Evolutionary conservation across 371 early-diverging fungal species (phyloP).

Genomic region (Saksenaea vasiformis): DNA sequence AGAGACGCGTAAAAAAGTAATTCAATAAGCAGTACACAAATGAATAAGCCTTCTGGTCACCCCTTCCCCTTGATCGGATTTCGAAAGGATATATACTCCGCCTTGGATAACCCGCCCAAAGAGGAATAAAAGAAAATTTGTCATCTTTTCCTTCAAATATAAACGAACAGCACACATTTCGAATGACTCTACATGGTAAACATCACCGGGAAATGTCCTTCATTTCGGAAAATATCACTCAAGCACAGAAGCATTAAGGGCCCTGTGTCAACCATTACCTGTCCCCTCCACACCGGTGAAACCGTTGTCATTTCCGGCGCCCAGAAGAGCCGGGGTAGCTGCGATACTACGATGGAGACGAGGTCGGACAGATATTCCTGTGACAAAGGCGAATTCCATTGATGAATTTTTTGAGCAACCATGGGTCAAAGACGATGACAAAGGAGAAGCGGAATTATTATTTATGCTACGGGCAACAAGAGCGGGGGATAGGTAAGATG

Average conservation of each 20-base stretch:
- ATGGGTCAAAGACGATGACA: constrained; percentile 31
- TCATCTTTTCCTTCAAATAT: neutral
- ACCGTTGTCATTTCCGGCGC: neutral
- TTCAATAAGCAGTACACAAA: too few relatives aligned
- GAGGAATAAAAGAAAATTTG: neutral
- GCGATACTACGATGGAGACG: constrained; percentile 42
- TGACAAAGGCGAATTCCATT: constrained; percentile 10
- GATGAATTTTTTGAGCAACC: constrained; percentile 34
- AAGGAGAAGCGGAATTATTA: constrained; percentile 59
- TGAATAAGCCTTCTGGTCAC: too few relatives aligned
- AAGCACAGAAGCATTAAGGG: neutral
- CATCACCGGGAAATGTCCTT: neutral
- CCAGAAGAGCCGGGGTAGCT: constrained; percentile 41
- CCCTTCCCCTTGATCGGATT: neutral
- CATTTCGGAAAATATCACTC: neutral
- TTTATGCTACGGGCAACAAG: constrained; percentile 67
- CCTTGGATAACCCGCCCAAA: neutral
- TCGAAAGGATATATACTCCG: neutral
- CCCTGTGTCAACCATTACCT: neutral
- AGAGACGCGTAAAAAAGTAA: too few relatives aligned
- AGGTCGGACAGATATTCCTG: neutral
- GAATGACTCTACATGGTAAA: neutral
- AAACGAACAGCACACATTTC: too few relatives aligned
- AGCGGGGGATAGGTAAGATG: constrained; percentile 57
- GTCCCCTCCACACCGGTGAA: neutral